A percentile compares a stretch with the other conserved stretches of the same genome.
Conservation (phyloP, 805 yeast species). For the Jamesozyma gamospora region DNA sequence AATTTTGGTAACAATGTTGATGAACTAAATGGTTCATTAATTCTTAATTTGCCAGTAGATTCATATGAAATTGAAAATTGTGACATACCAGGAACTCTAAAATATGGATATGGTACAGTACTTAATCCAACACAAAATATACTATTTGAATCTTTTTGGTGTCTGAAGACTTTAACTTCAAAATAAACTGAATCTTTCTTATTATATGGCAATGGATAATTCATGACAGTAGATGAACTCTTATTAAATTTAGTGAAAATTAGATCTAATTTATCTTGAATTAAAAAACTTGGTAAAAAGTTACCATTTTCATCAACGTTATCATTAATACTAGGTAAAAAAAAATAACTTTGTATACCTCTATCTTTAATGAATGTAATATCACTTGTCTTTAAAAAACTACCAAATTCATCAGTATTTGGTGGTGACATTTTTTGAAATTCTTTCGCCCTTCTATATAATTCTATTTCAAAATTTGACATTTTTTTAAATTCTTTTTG, state of each 20-base stretch:
- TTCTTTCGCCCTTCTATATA: constrained; percentile 24
- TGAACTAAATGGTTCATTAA: constrained; percentile 49
- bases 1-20: constrained; percentile 35
- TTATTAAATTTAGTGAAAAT: constrained; percentile 23
- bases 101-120: constrained; percentile 66
- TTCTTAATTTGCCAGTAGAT: constrained; percentile 58
- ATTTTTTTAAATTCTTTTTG: constrained; percentile 19
- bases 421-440: constrained; percentile 26
- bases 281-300: constrained; percentile 28
- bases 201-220: constrained; percentile 31
- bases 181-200: constrained; percentile 62
- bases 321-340: constrained; percentile 29
- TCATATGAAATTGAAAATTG: constrained; percentile 65
- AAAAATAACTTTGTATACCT: constrained; percentile 28
- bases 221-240: constrained; percentile 28
- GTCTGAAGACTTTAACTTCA: constrained; percentile 45
- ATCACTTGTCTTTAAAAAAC: constrained; percentile 20
- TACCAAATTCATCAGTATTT: constrained; percentile 23
- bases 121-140: constrained; percentile 56
- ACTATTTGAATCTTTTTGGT: constrained; percentile 31
- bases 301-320: constrained; percentile 25
- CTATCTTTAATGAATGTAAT: constrained; percentile 26
- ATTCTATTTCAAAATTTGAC: constrained; percentile 26
- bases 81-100: constrained; percentile 65
- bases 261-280: constrained; percentile 29